Conservation (phyloP, 345 rosid species). For the Eucalyptus cloeziana region DNA sequence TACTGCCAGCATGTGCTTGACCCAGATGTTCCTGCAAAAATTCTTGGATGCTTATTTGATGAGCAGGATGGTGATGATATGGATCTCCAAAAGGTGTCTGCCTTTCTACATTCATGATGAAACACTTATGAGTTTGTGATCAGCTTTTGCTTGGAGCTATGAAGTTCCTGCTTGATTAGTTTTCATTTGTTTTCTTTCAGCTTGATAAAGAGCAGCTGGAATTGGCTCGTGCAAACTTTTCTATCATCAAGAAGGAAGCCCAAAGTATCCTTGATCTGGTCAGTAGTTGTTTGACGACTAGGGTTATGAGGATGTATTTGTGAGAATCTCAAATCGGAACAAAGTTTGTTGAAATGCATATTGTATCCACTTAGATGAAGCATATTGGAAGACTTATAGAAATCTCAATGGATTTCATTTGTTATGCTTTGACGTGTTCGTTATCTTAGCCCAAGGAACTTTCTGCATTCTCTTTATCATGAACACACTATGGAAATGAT, state of each 20-base stretch:
- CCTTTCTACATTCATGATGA: background rate
- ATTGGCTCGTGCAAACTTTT: conserved; percentile 71
- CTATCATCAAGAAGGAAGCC: conserved; percentile 74
- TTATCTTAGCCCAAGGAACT: background rate
- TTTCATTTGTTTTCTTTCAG: conserved; percentile 19
- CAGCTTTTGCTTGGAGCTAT: background rate
- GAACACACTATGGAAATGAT: background rate
- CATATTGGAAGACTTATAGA: background rate
- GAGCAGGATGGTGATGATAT: conserved; percentile 82
- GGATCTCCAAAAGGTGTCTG: conserved; percentile 61
- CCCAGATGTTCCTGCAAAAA: conserved; percentile 69
- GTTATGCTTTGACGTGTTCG: background rate
- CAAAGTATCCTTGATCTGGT: conserved; percentile 88
- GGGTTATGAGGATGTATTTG: background rate
- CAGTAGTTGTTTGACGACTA: background rate
- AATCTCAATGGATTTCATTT: background rate
- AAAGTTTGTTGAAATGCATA: background rate
- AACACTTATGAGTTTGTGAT: background rate
- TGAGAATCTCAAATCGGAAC: background rate
- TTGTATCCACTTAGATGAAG: background rate
- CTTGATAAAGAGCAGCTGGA: conserved; percentile 85
- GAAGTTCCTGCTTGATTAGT: background rate
- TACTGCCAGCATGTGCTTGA: conserved; percentile 87
- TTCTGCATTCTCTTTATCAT: background rate
- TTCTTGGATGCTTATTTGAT: conserved; percentile 61